Evolutionary conservation across 805 yeast genomes (phyloP).

Genomic region (Monosporozyma aerobia): DNA sequence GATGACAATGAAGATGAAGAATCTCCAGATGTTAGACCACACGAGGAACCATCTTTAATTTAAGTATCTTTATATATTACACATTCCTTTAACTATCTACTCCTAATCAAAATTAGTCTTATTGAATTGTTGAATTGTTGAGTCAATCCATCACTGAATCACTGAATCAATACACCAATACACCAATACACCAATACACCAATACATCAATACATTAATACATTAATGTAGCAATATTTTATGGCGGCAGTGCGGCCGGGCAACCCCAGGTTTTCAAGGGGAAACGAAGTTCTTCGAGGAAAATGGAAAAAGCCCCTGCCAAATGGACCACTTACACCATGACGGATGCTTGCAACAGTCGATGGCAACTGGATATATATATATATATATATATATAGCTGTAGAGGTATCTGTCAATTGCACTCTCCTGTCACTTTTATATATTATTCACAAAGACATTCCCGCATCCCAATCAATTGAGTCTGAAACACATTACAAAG

Average conservation of each 20-base stretch:
- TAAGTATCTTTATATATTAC: neutral
- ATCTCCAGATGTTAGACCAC: slow-evolving; percentile 6
- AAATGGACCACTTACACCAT: neutral
- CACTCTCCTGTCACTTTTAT: too few relatives aligned
- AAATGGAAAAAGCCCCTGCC: neutral
- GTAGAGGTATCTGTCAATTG: neutral
- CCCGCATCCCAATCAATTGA: neutral
- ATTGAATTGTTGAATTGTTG: too few relatives aligned
- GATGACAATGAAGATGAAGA: slow-evolving; percentile 22
- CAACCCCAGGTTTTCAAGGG: neutral
- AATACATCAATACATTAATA: too few relatives aligned
- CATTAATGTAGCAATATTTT: too few relatives aligned
- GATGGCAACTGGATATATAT: too few relatives aligned
- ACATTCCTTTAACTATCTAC: neutral
- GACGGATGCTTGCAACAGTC: neutral
- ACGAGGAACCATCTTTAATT: slow-evolving; percentile 2
- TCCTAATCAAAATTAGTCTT: neutral
- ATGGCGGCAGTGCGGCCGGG: neutral
- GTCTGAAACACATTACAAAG: neutral
- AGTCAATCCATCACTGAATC: too few relatives aligned
- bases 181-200: too few relatives aligned
- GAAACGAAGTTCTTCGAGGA: neutral
- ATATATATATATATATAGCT: neutral
- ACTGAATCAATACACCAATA: too few relatives aligned
- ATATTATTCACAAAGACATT: too few relatives aligned